Evolutionary conservation across 768 basidiomycete species (phyloP).

Genomic region (Auricularia sp.): DNA sequence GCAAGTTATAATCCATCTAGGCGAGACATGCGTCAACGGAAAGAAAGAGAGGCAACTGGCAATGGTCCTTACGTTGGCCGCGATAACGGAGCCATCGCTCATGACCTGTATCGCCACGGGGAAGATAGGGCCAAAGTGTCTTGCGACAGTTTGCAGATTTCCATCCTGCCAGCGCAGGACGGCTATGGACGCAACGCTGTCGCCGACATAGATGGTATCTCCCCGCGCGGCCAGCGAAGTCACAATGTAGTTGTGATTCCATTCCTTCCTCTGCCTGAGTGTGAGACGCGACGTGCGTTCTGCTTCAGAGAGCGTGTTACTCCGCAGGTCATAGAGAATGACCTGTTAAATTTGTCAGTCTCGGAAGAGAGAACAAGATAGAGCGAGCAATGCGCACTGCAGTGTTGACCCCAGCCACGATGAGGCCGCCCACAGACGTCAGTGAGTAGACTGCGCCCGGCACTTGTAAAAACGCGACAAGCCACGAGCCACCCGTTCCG

Average conservation of each 20-base stretch:
- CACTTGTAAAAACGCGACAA: slow-evolving; percentile 37
- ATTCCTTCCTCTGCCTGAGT: slow-evolving; percentile 30
- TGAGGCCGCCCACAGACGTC: slow-evolving; percentile 32
- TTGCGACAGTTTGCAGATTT: slow-evolving; percentile 46
- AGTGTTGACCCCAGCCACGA: slow-evolving; percentile 68
- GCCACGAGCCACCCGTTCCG: slow-evolving; percentile 8
- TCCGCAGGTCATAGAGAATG: not conserved
- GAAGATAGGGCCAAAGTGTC: slow-evolving; percentile 69
- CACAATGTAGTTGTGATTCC: slow-evolving; percentile 80
- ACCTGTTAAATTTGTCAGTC: slow-evolving; percentile 1
- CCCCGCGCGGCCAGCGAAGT: slow-evolving; percentile 50
- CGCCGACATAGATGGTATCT: slow-evolving; percentile 57
- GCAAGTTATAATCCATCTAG: slow-evolving; percentile 59
- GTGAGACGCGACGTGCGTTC: slow-evolving; percentile 18
- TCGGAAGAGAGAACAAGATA: no score
- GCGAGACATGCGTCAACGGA: not conserved
- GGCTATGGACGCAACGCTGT: slow-evolving; percentile 72
- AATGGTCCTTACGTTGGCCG: slow-evolving; percentile 53
- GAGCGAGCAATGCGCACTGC: slow-evolving; percentile 33
- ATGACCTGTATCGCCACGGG: slow-evolving; percentile 57
- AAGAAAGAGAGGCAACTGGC: slow-evolving; percentile 9
- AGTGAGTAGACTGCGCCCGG: slow-evolving; percentile 65
- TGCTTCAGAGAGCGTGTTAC: slow-evolving; percentile 25
- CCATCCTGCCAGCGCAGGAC: slow-evolving; percentile 42
- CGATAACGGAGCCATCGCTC: slow-evolving; percentile 48